phyloP scores from a whole-genome alignment of 164 flowering plant species.

The Taxillus chinensis region DNA sequence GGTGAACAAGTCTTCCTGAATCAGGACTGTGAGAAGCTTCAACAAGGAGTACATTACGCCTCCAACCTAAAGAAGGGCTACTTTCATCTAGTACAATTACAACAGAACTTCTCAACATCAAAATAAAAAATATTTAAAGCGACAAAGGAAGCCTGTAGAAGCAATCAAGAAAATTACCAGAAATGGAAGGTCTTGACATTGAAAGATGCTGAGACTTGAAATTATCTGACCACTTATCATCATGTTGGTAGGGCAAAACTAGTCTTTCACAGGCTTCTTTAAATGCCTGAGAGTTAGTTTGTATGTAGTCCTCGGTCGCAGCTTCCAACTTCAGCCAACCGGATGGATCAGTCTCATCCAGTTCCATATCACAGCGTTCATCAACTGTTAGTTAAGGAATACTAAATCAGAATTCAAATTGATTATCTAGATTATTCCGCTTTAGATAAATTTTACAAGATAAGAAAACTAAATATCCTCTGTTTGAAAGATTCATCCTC shows the following conservation, averaged over 20 bases:
- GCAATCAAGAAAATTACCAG: conserved; percentile 25
- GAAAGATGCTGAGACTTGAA: conserved; percentile 32
- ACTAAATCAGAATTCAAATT: conserved; percentile 2
- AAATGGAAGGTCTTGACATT: conserved; percentile 34
- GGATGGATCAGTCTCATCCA: conserved; percentile 74
- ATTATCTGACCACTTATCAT: conserved; percentile 59
- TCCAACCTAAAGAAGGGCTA: conserved; percentile 83
- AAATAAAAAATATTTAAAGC: neutral
- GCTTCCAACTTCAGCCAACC: conserved; percentile 57
- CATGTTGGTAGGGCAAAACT: conserved; percentile 44
- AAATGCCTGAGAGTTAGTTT: conserved; percentile 40
- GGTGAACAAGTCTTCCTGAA: conserved; percentile 68
- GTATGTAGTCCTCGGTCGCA: conserved; percentile 52
- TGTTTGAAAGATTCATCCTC: neutral
- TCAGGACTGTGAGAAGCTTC: conserved; percentile 84
- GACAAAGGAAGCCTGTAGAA: neutral
- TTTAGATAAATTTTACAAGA: neutral
- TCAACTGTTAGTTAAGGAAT: conserved; percentile 46
- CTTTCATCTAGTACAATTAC: conserved; percentile 25
- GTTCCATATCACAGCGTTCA: conserved; percentile 97
- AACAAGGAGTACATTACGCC: conserved; percentile 86
- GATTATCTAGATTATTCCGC: no score
- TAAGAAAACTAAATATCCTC: neutral
- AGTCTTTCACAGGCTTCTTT: conserved; percentile 64
- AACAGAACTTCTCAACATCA: conserved; percentile 9